Conservation (phyloP, 108 stramenopile genomes). For the Conticribra weissflogii region DNA sequence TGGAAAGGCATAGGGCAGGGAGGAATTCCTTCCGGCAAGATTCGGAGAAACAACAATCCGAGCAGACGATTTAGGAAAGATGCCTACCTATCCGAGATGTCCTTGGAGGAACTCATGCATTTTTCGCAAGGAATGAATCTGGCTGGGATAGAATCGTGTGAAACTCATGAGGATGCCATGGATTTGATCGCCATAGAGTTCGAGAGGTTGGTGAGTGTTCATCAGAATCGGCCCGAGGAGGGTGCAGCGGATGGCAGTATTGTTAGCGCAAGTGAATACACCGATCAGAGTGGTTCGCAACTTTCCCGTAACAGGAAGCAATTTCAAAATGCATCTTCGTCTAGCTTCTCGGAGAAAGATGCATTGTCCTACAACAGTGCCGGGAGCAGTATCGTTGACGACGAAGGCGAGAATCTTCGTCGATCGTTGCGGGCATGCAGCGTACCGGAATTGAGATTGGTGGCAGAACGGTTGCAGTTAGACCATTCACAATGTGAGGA, state of each 20-base stretch:
- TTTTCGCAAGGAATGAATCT: slow-evolving; percentile 23
- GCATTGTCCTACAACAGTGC: slow-evolving; percentile 1
- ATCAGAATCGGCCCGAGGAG: neutral
- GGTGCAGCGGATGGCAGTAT: neutral
- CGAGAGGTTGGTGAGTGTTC: slow-evolving; percentile 34
- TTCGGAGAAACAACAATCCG: slow-evolving; percentile 11
- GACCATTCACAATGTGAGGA: slow-evolving; percentile 10
- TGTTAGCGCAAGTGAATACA: neutral
- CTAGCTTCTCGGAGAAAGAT: slow-evolving; percentile 2
- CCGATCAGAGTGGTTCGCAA: too few species aligned
- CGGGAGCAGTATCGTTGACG: neutral
- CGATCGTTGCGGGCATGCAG: slow-evolving; percentile 35
- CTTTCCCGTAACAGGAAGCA: neutral
- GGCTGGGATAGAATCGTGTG: slow-evolving; percentile 22
- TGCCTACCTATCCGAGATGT: slow-evolving; percentile 29
- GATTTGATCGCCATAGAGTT: slow-evolving; percentile 41
- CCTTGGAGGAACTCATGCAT: slow-evolving; percentile 17
- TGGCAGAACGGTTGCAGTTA: slow-evolving; percentile 37
- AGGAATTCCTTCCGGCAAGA: neutral
- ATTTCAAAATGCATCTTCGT: neutral
- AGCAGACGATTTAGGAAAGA: slow-evolving; percentile 26
- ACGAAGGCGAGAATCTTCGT: slow-evolving; percentile 25
- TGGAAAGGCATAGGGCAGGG: neutral
- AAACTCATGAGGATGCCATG: slow-evolving; percentile 21
- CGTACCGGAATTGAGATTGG: slow-evolving; percentile 31